Base-by-base conservation (phyloP, 177 flowering plant species). In the Vitis hybrid region DNA sequence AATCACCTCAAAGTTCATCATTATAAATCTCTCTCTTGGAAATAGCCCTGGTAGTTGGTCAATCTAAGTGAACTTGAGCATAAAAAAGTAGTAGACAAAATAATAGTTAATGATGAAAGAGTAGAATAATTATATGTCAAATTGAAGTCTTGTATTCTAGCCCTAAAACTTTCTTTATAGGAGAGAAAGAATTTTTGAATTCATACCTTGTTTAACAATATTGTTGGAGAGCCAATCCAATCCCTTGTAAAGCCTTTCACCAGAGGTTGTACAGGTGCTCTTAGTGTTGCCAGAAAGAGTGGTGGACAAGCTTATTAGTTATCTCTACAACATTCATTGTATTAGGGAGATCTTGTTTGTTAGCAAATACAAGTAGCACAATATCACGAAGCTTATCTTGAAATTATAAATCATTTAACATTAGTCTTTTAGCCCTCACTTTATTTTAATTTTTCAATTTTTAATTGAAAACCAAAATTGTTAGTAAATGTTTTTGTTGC, bases 271-370 rank as follows among this genome's bases (percentile, higher is more conserved):
- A 21, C 23, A 21, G 23, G 23, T 21, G 23, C 23, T 21, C 23
- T 21, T 21, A 21, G 23, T 21, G 23, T 21, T 21, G 23, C 23
- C 23, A 21, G 2, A 21, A 21, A 21, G 1, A 21, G 23, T 21
- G 1, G 23, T 21, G 23, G 23, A 0, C 23, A 21, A 21, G 23
- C 23, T 93, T 93, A 72, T 93, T 97, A 72, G 98, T 93, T 23
- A 92, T 93, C 79, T 93, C 98, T 58, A 97, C 98, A 78, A 97
- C 98, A 84, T 93, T 93, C 98, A 93, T 93, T 73, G 97, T 96
- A 84, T 93, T 93, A 0, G 98, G 98, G 80, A 93, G 96, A 88
- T 93, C 97, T 80, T 93, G 98, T 70, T 93, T 93, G 91, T 93
- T 93, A 40, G 98, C 98, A 86, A 93, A 93, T 34, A 93, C 97